phyloP scores from a whole-genome alignment of 108 stramenopile genomes.

The Cyclotella sp. region DNA sequence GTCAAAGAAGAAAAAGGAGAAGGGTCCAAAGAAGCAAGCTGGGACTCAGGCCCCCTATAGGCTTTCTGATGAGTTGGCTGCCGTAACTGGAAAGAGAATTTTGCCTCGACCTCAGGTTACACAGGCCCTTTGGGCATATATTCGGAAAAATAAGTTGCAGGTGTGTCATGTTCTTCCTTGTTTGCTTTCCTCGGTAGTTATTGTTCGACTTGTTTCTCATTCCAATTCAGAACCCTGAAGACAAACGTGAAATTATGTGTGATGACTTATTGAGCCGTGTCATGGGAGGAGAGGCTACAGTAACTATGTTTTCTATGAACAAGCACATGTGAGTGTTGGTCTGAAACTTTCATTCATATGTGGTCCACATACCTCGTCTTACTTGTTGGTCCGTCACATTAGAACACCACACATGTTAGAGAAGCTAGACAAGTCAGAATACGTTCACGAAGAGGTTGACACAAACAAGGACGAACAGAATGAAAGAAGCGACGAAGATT shows the following conservation, averaged over 20 bases:
- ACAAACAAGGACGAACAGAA: slow-evolving; percentile 3
- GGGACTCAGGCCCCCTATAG: slow-evolving; percentile 79
- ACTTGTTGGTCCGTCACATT: slow-evolving; percentile 29
- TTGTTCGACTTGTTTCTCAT: neutral
- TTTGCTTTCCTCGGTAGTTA: neutral
- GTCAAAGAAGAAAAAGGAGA: slow-evolving; percentile 46
- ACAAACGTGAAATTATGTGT: slow-evolving; percentile 90
- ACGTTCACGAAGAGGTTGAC: slow-evolving; percentile 42
- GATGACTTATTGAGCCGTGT: slow-evolving; percentile 73
- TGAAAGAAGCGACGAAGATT: slow-evolving; percentile 2
- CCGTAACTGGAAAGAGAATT: slow-evolving; percentile 69
- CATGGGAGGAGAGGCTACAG: slow-evolving; percentile 76
- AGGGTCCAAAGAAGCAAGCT: slow-evolving; percentile 54
- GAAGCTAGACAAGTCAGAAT: slow-evolving; percentile 66
- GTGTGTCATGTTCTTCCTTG: slow-evolving; percentile 29
- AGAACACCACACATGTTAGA: slow-evolving; percentile 83
- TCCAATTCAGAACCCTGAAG: slow-evolving; percentile 71
- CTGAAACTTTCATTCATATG: neutral
- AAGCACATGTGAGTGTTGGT: slow-evolving; percentile 52
- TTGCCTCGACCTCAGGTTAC: slow-evolving; percentile 86
- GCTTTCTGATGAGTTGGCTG: slow-evolving; percentile 71
- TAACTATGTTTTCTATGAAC: slow-evolving; percentile 93
- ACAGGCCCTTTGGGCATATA: slow-evolving; percentile 86
- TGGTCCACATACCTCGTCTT: neutral
- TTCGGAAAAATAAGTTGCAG: slow-evolving; percentile 81